These are phyloP conservation scores for Candida caryicola DNA, from an alignment of 805 yeast genomes.

Conservation along the genomic window DNA sequence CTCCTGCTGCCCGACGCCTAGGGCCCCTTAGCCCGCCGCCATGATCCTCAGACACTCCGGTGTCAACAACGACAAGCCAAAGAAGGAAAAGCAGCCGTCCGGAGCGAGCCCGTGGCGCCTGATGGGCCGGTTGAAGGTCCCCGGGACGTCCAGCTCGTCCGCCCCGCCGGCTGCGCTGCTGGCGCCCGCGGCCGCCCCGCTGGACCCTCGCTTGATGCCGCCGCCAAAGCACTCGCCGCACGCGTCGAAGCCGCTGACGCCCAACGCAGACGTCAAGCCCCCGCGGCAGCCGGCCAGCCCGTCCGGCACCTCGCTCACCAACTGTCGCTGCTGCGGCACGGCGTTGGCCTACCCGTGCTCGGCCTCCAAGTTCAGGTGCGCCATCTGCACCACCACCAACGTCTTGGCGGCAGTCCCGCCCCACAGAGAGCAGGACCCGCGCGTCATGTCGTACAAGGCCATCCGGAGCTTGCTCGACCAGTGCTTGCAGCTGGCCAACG, in stretches of 20 bases:
- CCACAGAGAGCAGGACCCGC: conserved; percentile 2
- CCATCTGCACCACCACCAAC: conserved; percentile 56
- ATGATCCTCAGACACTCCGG: no score
- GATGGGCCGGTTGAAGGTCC: no score
- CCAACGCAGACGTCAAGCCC: background rate
- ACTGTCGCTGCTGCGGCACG: conserved; percentile 40
- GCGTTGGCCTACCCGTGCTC: conserved; percentile 28
- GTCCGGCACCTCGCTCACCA: conserved; percentile 1
- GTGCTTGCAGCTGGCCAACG: conserved; percentile 21
- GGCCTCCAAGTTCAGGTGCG: conserved; percentile 51
- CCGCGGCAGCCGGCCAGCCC: background rate
- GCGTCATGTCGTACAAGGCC: conserved; percentile 25
- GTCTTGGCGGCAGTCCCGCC: conserved; percentile 15
- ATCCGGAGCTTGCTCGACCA: conserved; percentile 33
- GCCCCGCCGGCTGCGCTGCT: no score
- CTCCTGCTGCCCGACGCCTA: background rate
- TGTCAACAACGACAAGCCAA: no score
- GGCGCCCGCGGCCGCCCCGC: no score
- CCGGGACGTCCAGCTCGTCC: no score
- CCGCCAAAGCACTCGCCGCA: background rate
- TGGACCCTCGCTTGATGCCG: no score
- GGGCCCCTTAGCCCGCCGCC: no score
- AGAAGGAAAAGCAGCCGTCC: no score
- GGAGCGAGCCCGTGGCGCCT: no score
- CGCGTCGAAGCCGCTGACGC: background rate